Base-by-base conservation (phyloP, 371 early-diverging fungal species). In the Mucor lusitanicus region DNA sequence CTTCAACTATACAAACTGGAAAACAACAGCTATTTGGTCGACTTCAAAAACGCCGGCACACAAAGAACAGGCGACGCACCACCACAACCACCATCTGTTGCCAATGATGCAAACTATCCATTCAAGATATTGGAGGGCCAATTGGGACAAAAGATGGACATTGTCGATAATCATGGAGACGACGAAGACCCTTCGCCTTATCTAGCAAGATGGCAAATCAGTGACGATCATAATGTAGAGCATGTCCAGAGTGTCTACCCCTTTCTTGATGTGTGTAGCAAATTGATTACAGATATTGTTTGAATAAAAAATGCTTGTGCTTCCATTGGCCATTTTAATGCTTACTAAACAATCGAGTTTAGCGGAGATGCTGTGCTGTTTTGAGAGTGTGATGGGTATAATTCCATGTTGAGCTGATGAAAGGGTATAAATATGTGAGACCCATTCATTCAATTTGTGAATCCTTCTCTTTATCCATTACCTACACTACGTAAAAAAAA, bases 181-280 rank as follows among this genome's bases (percentile, higher is more conserved):
- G 64, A 64, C 21, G 61, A 70, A 7, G 65, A 59, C 3, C 23
- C 53, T 21, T 55, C 64, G 39, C 42, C 63, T 37, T 72, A 69
- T 32, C 55, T 66, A n/a, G 55, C 64, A 59, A 65, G 65, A 54
- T 65, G 67, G 63, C 33, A 53, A 65, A 30, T 69, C 13, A 50
- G 67, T 30, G 61, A 64, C 17, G 59, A 67, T 21, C 23, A 63
- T 39, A 54, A 67, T 17, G 66, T 63, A n/a, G 86, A 86, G 21
- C 81, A 87, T 33, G 76, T 86, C 55, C 77, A 88, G 56, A 85
- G 88, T n/a, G 85, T 91, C 4, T 96, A 95, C 75, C 95, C 95
- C 3, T 98, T 97, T 75, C 93, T 98, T 72, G 96, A 97, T 69
- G 96, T 97, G 1, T 98, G 98, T 75, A 91, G 93, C 64, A 89